Base-by-base conservation (phyloP, 257 asterid species). In the Plantago ovata region DNA sequence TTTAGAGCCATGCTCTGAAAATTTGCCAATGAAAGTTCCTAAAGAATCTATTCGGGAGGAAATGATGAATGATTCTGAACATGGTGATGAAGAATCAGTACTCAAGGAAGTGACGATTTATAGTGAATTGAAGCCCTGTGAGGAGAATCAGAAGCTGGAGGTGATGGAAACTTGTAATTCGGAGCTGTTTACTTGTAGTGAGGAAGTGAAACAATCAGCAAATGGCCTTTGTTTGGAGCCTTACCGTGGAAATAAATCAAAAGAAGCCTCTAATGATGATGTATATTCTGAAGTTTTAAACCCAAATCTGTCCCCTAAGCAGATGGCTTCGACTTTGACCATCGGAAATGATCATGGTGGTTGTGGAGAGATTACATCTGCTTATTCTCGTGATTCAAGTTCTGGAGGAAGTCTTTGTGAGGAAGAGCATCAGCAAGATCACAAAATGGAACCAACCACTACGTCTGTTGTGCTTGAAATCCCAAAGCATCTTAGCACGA, bases 381-480 rank as follows among this genome's bases (percentile, higher is more conserved):
- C 77, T 13, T 76, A 75, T 70, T 83, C 77, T 22, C 77, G 62
- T 60, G 67, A 64, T 73, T 78, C 84, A 15, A 72, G 72, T 60
- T 76, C 71, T 21, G 85, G 78, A 39, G 94, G 73, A 62, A 83
- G 80, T 65, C 71, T 72, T 49, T 59, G 79, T 7, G 79, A 79
- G 57, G 94, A 76, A 67, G 87, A 81, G 53, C 86, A 58, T 57
- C 56, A 55, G 46, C 64, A 67, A 48, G 72, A 72, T 68, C 66
- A 75, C 74, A 81, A 72, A 51, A 48, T 62, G 19, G 83, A 77
- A 50, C 64, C 80, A 33, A 77, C 68, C 61, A 72, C 89, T 45
- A 77, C 76, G 3, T 71, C 95, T 52, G 87, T 93, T 54, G 95
- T 89, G 38, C 91, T 89, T 68, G 98, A 93, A 78, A 93, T 93